Conservation (phyloP, 306 rosid species). For the Dryas drummondii region DNA sequence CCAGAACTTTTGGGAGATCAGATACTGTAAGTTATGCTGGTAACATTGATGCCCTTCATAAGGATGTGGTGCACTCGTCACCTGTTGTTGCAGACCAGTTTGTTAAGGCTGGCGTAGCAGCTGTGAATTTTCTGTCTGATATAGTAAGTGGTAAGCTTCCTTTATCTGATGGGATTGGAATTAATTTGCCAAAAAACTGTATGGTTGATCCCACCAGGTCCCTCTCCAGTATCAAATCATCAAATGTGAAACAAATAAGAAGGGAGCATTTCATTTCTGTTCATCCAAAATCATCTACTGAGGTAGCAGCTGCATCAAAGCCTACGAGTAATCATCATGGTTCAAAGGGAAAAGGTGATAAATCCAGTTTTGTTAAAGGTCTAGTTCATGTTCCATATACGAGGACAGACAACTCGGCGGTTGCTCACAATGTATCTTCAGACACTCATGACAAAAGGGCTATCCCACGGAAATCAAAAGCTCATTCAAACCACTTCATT, state of each 20-base stretch:
- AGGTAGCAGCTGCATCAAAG: conserved; percentile 41
- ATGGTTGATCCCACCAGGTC: conserved; percentile 66
- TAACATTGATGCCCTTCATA: conserved; percentile 39
- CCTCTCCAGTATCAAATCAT: conserved; percentile 49
- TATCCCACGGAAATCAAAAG: conserved; percentile 51
- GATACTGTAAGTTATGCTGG: conserved; percentile 49
- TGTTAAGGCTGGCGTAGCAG: conserved; percentile 76
- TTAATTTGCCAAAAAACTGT: conserved; percentile 44
- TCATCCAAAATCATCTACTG: conserved; percentile 56
- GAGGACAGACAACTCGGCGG: conserved; percentile 40
- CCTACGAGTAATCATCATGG: conserved; percentile 41
- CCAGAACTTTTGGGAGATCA: conserved; percentile 42
- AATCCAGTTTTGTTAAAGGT: conserved; percentile 41
- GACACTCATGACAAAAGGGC: conserved; percentile 41
- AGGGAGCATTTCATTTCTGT: conserved; percentile 51
- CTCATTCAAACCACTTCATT: conserved; percentile 38
- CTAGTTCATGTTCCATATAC: conserved; percentile 49
- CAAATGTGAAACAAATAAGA: conserved; percentile 59
- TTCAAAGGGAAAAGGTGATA: conserved; percentile 50
- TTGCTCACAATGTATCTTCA: conserved; percentile 29
- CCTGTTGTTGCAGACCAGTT: conserved; percentile 56
- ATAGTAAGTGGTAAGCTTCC: conserved; percentile 62
- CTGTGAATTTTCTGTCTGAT: conserved; percentile 77
- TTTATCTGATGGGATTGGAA: conserved; percentile 60
- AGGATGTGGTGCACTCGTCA: conserved; percentile 34